Percentiles rank a stretch among this genome's conserved stretches.
These are phyloP conservation scores for Monosporascus sp. DNA, from an alignment of 2,329 filamentous ascomycete species.

Conservation along the genomic window DNA sequence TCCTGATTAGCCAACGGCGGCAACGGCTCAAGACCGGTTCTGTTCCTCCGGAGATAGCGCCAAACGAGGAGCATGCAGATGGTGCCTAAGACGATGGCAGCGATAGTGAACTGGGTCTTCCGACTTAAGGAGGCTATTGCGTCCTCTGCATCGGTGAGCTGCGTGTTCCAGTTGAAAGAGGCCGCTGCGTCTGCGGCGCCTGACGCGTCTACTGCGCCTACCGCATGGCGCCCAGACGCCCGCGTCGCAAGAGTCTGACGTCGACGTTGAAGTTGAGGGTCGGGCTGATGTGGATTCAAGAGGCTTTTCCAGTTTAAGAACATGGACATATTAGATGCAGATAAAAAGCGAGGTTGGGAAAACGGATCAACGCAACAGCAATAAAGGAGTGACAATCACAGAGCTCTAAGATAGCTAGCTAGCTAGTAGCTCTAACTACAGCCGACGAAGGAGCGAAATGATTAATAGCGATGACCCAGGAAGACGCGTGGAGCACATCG, in stretches of 20 bases:
- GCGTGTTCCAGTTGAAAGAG: too few relatives aligned
- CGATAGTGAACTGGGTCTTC: conserved; percentile 4
- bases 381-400: neutral
- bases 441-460: neutral
- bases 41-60: conserved; percentile 7
- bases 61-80: conserved; percentile 5
- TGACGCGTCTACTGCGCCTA: neutral
- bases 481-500: neutral
- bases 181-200: too few relatives aligned
- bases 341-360: too few relatives aligned
- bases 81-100: conserved; percentile 7
- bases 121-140: neutral
- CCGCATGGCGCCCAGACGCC: too few relatives aligned
- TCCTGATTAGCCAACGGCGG: conserved; percentile 3
- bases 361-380: neutral
- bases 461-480: neutral
- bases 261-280: too few relatives aligned
- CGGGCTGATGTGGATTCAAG: neutral
- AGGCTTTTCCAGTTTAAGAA: neutral
- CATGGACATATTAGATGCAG: neutral
- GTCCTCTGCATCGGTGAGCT: too few relatives aligned
- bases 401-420: neutral
- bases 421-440: too few relatives aligned
- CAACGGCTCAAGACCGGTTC: conserved; percentile 1
- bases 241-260: too few relatives aligned